phyloP scores from a whole-genome alignment of 257 asterid species.

The Gentiana macrophylla region DNA sequence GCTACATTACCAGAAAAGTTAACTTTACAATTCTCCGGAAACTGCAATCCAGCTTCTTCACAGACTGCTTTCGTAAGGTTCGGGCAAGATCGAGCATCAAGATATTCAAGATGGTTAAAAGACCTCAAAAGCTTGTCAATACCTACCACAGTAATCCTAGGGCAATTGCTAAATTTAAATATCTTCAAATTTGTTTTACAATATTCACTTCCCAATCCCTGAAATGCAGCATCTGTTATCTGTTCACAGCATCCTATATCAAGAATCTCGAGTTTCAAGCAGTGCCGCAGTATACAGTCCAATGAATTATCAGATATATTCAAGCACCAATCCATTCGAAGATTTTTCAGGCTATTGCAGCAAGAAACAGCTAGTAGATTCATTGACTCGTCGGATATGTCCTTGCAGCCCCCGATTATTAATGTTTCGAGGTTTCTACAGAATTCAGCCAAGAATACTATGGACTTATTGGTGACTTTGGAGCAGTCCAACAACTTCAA shows the following conservation, averaged over 20 bases:
- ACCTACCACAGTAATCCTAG: constrained; percentile 67
- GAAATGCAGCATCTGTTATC: constrained; percentile 72
- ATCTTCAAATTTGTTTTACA: constrained; percentile 41
- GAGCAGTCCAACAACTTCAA: constrained; percentile 73
- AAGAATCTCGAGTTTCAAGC: constrained; percentile 76
- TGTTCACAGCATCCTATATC: constrained; percentile 92
- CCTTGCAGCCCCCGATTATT: constrained; percentile 76
- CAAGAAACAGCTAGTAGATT: constrained; percentile 57
- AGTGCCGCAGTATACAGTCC: constrained; percentile 37
- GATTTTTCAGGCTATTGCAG: constrained; percentile 44
- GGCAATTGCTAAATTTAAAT: constrained; percentile 71
- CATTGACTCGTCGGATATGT: constrained; percentile 54
- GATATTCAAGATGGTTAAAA: constrained; percentile 58
- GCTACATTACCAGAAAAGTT: constrained; percentile 65
- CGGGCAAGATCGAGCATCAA: constrained; percentile 86
- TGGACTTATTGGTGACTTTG: constrained; percentile 61
- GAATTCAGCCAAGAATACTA: constrained; percentile 43
- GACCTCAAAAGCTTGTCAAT: constrained; percentile 46
- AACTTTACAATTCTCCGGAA: constrained; percentile 62
- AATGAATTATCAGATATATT: constrained; percentile 56
- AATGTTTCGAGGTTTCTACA: constrained; percentile 66
- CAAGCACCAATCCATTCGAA: constrained; percentile 96
- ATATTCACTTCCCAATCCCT: constrained; percentile 38
- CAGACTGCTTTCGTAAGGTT: constrained; percentile 52
- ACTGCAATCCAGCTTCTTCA: constrained; percentile 61